phyloP scores from a whole-genome alignment of 2,329 filamentous ascomycete species.

The Trichophyton mentagrophytes region DNA sequence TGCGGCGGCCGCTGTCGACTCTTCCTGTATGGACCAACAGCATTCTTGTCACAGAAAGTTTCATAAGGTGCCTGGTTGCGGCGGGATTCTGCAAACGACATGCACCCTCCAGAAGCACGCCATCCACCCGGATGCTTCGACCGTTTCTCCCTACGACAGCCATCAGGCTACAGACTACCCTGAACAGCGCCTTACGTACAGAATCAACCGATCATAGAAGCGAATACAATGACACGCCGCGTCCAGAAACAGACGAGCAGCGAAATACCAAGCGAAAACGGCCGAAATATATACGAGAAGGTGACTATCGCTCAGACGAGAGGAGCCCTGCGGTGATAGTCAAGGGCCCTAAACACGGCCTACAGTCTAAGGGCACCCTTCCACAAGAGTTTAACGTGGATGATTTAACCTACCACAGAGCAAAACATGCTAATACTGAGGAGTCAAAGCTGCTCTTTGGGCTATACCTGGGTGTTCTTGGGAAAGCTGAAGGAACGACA shows the following conservation, averaged over 20 bases:
- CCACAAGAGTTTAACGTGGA: not conserved
- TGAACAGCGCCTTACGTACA: not conserved
- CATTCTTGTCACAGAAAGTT: constrained; percentile 36
- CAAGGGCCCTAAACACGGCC: not conserved
- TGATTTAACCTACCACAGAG: not conserved
- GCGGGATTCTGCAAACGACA: constrained; percentile 42
- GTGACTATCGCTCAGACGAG: not conserved
- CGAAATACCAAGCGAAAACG: not conserved
- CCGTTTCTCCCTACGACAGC: not conserved
- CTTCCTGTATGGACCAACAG: constrained; percentile 16
- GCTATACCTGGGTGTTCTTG: constrained; percentile 11
- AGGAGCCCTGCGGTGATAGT: not conserved
- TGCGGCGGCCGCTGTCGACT: constrained; percentile 19
- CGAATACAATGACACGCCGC: not conserved
- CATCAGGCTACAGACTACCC: not conserved
- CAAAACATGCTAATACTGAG: not conserved
- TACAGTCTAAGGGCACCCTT: not conserved
- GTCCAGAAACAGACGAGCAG: not conserved
- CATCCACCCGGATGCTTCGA: constrained; percentile 5
- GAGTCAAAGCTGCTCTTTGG: constrained; percentile 8
- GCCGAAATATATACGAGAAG: not conserved
- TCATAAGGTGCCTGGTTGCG: constrained; percentile 41
- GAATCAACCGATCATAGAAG: not conserved
- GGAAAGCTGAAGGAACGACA: constrained; percentile 12
- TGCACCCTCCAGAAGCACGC: constrained; percentile 18